Evolutionary conservation across 2,329 filamentous ascomycete species (phyloP).

Genomic region (Claviceps sp.): DNA sequence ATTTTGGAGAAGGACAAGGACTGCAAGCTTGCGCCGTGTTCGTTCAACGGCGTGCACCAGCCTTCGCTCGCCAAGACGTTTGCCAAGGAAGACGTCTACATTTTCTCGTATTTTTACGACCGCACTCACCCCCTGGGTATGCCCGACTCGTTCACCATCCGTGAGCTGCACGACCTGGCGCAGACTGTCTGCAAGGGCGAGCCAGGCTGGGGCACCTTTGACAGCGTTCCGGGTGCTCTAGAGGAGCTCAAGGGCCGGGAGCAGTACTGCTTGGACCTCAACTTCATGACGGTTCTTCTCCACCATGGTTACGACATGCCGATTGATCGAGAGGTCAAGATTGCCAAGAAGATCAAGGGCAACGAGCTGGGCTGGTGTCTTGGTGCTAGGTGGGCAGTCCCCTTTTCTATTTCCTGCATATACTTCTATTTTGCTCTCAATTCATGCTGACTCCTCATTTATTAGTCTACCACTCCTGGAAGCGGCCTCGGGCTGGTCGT

Average conservation of each 20-base stretch:
- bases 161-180: conserved; percentile 77
- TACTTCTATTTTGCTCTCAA: not conserved
- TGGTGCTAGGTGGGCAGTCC: conserved; percentile 65
- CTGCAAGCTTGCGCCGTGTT: conserved; percentile 81
- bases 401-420: not conserved
- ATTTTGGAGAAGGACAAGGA: conserved; percentile 76
- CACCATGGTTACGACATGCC: conserved; percentile 98
- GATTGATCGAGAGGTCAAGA: conserved; percentile 87
- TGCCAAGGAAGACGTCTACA: conserved; percentile 78
- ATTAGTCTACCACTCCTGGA: conserved; percentile 68
- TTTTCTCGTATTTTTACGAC: conserved; percentile 97
- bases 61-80: conserved; percentile 89
- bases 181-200: conserved; percentile 73
- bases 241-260: conserved; percentile 70
- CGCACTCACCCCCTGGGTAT: conserved; percentile 88
- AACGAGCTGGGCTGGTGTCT: conserved; percentile 98
- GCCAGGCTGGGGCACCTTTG: conserved; percentile 67
- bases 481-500: conserved; percentile 77
- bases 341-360: conserved; percentile 96
- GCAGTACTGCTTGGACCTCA: conserved; percentile 88
- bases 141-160: conserved; percentile 92
- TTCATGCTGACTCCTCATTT: conserved; percentile 7
- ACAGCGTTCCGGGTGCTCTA: conserved; percentile 60
- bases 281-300: conserved; percentile 86
- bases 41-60: conserved; percentile 95